phyloP scores from a whole-genome alignment of 371 early-diverging fungal genomes.

The Lichtheimia corymbifera region DNA sequence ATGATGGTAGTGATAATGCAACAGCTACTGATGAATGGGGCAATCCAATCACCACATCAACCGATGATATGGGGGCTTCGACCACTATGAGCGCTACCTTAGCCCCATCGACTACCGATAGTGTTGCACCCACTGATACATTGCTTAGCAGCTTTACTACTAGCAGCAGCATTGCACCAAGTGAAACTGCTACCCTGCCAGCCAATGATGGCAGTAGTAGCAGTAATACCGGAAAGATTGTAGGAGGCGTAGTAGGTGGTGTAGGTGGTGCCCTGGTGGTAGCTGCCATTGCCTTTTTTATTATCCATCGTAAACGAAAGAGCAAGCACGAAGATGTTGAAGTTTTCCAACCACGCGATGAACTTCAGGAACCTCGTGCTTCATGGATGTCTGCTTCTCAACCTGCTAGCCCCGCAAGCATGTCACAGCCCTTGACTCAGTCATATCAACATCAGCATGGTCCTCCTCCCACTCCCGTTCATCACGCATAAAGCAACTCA shows the following conservation, averaged over 20 bases:
- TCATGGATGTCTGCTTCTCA: slow-evolving; percentile 7
- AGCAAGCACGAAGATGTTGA: slow-evolving; percentile 8
- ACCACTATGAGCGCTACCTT: not conserved
- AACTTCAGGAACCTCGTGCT: slow-evolving; percentile 9
- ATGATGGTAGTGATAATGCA: slow-evolving; percentile 6
- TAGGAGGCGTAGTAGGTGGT: slow-evolving; percentile 19
- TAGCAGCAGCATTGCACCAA: slow-evolving; percentile 2
- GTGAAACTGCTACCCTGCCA: not conserved
- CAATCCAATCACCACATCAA: slow-evolving; percentile 7
- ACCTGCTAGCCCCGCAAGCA: slow-evolving; percentile 5
- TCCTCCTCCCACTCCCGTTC: not conserved
- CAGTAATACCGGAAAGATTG: slow-evolving; percentile 11
- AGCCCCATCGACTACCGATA: too few species aligned
- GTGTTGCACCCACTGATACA: too few species aligned
- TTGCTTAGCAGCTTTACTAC: not conserved
- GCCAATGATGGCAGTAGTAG: not conserved
- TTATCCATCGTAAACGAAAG: slow-evolving; percentile 19
- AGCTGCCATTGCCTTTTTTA: slow-evolving; percentile 18
- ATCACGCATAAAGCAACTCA: too few species aligned
- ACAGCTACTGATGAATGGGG: slow-evolving; percentile 6
- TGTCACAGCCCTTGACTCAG: slow-evolving; percentile 6
- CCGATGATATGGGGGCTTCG: not conserved
- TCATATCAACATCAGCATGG: not conserved
- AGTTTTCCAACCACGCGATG: slow-evolving; percentile 17
- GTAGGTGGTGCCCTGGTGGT: slow-evolving; percentile 16